Evolutionary conservation across 2,329 filamentous ascomycete genomes (phyloP).

Genomic region (Grosmannia serpens): DNA sequence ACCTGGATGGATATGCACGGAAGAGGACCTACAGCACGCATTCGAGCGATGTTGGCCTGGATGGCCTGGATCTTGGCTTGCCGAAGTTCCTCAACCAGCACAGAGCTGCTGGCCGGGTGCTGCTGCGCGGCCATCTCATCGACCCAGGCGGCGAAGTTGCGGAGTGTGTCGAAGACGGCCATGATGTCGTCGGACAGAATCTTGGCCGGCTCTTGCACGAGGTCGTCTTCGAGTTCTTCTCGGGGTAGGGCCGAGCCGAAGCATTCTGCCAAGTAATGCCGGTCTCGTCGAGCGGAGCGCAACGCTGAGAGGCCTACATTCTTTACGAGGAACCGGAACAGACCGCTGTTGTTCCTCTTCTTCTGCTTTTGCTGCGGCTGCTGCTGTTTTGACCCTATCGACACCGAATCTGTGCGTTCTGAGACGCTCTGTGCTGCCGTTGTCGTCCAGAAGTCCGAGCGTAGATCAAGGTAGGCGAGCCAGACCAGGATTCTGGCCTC

Average conservation of each 20-base stretch:
- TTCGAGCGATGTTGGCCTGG: conserved; percentile 8
- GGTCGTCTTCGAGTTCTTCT: conserved; percentile 4
- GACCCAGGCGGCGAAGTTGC: conserved; percentile 2
- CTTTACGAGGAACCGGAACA: conserved; percentile 1
- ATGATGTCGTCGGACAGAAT: conserved; percentile 8
- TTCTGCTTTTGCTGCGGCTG: no score
- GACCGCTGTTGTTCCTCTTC: neutral
- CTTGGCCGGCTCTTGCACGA: conserved; percentile 8
- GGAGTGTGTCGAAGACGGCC: conserved; percentile 3
- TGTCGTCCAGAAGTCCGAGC: conserved; percentile 1
- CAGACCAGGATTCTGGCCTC: conserved; percentile 7
- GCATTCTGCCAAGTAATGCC: conserved; percentile 4
- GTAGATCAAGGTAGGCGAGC: conserved; percentile 6
- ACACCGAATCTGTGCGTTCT: no score
- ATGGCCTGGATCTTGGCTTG: conserved; percentile 7
- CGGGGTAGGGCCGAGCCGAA: conserved; percentile 3
- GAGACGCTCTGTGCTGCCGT: neutral
- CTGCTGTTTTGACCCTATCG: neutral
- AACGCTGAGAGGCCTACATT: neutral
- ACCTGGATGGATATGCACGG: no score
- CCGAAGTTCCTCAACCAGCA: conserved; percentile 1
- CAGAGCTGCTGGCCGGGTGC: neutral
- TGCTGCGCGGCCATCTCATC: neutral
- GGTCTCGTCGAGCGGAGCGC: neutral
- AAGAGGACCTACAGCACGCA: neutral